A percentile compares a stretch with the other conserved stretches of the same genome.
These are phyloP conservation scores for Ustilago cynodontis DNA, from an alignment of 1,284 basidiomycete species.

Conservation along the genomic window DNA sequence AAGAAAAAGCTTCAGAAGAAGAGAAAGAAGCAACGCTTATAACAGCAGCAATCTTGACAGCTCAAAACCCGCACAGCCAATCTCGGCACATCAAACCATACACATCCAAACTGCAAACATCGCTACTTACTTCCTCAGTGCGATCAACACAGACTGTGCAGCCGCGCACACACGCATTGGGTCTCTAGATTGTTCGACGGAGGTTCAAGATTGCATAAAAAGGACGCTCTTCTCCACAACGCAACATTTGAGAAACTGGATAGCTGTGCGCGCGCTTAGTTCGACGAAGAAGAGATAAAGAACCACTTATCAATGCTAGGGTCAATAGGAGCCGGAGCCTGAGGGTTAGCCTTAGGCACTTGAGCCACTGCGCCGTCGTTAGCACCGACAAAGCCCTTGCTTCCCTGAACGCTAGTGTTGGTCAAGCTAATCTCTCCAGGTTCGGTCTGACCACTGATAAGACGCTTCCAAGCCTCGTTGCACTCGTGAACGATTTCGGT, in stretches of 20 bases:
- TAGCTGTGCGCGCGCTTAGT: constrained; percentile 16
- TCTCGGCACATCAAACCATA: not conserved
- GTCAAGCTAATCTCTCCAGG: constrained; percentile 69
- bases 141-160: too few species aligned
- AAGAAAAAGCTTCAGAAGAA: constrained; percentile 44
- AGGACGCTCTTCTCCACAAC: not conserved
- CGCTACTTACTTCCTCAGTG: too few species aligned
- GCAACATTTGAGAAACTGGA: not conserved
- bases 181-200: too few species aligned
- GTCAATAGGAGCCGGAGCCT: constrained; percentile 68
- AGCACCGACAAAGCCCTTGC: constrained; percentile 76
- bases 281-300: constrained; percentile 61
- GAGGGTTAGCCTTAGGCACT: constrained; percentile 80
- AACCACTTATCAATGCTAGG: constrained; percentile 70
- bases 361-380: constrained; percentile 78
- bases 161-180: too few species aligned
- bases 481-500: constrained; percentile 98
- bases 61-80: too few species aligned
- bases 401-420: constrained; percentile 78
- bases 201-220: too few species aligned
- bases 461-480: constrained; percentile 97
- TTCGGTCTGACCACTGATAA: constrained; percentile 80
- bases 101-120: not conserved
- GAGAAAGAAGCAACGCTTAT: constrained; percentile 37
- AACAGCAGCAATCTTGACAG: not conserved